Conservation (phyloP, 768 basidiomycete genomes). For the Mycena latifolia region DNA sequence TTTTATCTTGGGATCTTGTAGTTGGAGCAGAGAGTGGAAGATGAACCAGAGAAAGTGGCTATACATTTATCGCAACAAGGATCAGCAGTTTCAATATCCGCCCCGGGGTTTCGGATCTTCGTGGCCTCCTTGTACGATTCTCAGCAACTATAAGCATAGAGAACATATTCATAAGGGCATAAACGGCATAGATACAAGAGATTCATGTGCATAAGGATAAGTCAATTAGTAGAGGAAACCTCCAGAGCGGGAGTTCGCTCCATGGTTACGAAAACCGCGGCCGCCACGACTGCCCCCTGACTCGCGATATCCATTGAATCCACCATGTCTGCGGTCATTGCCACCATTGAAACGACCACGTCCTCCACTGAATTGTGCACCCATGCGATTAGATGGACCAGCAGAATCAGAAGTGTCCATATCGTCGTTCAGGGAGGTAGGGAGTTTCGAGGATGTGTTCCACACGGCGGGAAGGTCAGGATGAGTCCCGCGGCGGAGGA, state of each 20-base stretch:
- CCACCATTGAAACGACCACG: neutral
- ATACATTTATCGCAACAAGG: too few relatives aligned
- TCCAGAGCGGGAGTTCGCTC: neutral
- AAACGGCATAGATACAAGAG: too few relatives aligned
- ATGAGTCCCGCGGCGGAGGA: neutral
- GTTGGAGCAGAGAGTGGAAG: too few relatives aligned
- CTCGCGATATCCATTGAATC: neutral
- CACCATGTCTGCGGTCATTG: neutral
- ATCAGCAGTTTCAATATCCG: too few relatives aligned
- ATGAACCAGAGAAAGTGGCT: too few relatives aligned
- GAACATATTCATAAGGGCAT: too few relatives aligned
- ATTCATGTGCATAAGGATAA: neutral
- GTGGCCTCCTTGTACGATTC: too few relatives aligned
- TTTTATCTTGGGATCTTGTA: too few relatives aligned
- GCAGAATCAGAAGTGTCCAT: neutral
- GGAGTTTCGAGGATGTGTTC: neutral
- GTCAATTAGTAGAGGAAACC: neutral
- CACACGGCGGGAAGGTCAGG: neutral
- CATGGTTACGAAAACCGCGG: neutral
- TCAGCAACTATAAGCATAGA: too few relatives aligned
- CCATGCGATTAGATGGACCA: conserved; percentile 2
- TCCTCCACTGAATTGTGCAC: neutral
- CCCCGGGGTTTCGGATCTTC: too few relatives aligned
- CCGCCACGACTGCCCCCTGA: neutral
- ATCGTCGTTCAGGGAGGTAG: neutral